Evolutionary conservation across 169 alveolate genomes (phyloP).

Genomic region (Cardiosporidium cionae): DNA sequence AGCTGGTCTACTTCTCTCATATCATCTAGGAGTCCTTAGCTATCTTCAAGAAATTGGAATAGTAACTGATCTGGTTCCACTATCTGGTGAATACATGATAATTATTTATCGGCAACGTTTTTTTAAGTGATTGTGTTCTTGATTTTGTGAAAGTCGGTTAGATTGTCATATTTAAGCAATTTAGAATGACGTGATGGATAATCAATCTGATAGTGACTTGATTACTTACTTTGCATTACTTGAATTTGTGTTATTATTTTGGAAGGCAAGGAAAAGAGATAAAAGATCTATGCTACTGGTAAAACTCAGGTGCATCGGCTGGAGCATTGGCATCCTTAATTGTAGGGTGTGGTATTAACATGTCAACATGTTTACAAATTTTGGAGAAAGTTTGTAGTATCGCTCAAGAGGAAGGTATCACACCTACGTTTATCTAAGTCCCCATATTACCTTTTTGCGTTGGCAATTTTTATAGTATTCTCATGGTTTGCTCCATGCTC

Average conservation of each 20-base stretch:
- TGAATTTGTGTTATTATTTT: too few relatives aligned
- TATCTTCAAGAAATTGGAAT: conserved; percentile 11
- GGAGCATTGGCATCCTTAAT: neutral
- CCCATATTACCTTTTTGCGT: too few relatives aligned
- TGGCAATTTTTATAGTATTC: neutral
- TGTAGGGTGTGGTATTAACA: neutral
- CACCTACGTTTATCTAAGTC: too few relatives aligned
- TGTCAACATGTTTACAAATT: neutral
- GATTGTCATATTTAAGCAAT: too few relatives aligned
- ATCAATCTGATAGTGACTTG: too few relatives aligned
- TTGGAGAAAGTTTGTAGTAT: neutral
- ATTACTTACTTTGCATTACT: too few relatives aligned
- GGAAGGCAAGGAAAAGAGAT: too few relatives aligned
- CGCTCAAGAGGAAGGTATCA: neutral
- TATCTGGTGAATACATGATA: conserved; percentile 27
- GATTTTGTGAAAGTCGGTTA: too few relatives aligned
- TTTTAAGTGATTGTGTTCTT: too few relatives aligned
- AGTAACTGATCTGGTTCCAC: conserved; percentile 20
- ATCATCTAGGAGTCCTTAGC: conserved; percentile 27
- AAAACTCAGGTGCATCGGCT: neutral
- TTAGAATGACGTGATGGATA: too few relatives aligned
- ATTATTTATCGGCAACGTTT: too few relatives aligned
- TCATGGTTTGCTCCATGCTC: neutral
- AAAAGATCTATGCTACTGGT: neutral
- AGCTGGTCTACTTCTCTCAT: conserved; percentile 33